Evolutionary conservation across 163 green algal genomes (phyloP), one percentile per base, ranked within the genome.

Genomic region (Botryococcus braunii): DNA sequence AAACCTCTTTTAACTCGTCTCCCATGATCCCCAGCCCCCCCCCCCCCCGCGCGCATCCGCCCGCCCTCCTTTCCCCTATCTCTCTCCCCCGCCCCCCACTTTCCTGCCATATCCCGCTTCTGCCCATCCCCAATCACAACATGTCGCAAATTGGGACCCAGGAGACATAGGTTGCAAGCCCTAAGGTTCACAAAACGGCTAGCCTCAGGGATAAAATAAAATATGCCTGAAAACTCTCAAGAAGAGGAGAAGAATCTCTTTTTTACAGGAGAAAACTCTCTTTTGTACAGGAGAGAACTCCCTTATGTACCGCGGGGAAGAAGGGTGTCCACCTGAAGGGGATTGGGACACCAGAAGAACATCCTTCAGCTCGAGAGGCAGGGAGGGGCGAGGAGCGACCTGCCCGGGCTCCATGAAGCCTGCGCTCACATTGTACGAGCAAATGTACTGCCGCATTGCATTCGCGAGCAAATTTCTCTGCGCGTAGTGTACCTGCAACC

Each of bases 381-480:
- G 72, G 50, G 62, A 62, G 27, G 66, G 65, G 21, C 47, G 56
- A 25, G 39, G n/a, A n/a, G n/a, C n/a, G n/a, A n/a, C n/a, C 4
- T n/a, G 29, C n/a, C 34, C 52, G 0, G 7, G 37, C 62, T 69
- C 64, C 70, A 74, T 38, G 7, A 32, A 65, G 61, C 1, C 58
- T 21, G 78, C 68, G 27, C 65, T 47, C 31, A 83, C 62, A 13
- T 35, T n/a, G 21, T 73, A 73, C n/a, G 40, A 56, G 5, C 62
- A 55, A 11, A 75, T n/a, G 37, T 73, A 78, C 39, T 71, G 71
- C 32, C 76, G 67, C 66, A 77, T 62, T 17, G 41, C 27, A 56
- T 87, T 85, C 34, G 50, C 71, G 0, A 76, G 43, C 37, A 85
- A 39, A 46, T 85, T 77, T 38, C 76, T 73, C 74, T 87, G 81